These are phyloP conservation scores for Glycyrrhiza uralensis DNA, from an alignment of 306 rosid species.

Conservation along the genomic window DNA sequence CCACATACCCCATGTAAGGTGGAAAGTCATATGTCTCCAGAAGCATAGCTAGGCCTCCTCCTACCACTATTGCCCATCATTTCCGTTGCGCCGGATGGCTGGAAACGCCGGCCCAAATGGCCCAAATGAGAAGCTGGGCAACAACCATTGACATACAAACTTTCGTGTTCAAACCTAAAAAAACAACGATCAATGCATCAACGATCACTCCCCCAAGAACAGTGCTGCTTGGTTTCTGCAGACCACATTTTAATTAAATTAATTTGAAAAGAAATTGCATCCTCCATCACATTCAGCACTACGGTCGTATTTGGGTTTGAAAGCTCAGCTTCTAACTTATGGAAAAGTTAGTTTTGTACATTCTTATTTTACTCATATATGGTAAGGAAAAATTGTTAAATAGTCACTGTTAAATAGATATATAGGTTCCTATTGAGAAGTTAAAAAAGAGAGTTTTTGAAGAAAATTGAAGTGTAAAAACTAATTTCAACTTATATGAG, in stretches of 20 bases:
- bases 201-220: constrained; percentile 10
- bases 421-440: too few species aligned
- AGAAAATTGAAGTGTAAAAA: too few species aligned
- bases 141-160: constrained; percentile 64
- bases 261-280: background rate
- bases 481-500: too few species aligned
- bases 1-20: constrained; percentile 82
- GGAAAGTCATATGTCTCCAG: constrained; percentile 80
- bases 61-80: constrained; percentile 62
- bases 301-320: too few species aligned
- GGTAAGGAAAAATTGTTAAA: too few species aligned
- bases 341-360: too few species aligned
- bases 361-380: too few species aligned
- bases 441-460: too few species aligned
- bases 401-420: too few species aligned
- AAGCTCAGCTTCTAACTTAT: too few species aligned
- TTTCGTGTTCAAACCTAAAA: constrained; percentile 75
- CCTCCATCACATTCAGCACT: background rate
- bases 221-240: background rate
- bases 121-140: constrained; percentile 82
- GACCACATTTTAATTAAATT: background rate
- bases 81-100: constrained; percentile 68
- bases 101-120: constrained; percentile 57
- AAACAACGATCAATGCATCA: constrained; percentile 16
- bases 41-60: constrained; percentile 59